Percentiles rank a stretch among this genome's conserved stretches.
Conservation (phyloP, 352 stramenopile species). For the Phytophthora tentaculata region DNA sequence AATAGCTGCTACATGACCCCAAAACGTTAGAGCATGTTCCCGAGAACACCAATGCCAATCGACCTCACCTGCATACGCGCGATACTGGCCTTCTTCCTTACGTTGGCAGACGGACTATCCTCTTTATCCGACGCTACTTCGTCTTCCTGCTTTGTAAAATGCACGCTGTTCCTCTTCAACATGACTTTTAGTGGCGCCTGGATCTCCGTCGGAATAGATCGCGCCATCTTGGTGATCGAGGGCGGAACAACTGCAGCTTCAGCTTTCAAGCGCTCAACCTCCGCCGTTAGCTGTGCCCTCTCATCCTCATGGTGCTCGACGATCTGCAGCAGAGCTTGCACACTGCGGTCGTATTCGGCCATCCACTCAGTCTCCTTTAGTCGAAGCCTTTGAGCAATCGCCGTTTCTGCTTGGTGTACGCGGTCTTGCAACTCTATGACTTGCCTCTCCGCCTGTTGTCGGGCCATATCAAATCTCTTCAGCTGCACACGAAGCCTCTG, state of each 20-base stretch:
- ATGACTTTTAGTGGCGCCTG: neutral
- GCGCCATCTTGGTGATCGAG: constrained; percentile 21
- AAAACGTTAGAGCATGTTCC: constrained; percentile 4
- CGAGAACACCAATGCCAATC: neutral
- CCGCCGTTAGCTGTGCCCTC: constrained; percentile 7
- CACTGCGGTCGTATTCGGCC: constrained; percentile 48
- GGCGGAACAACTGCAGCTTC: constrained; percentile 3
- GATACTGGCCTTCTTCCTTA: constrained; percentile 5
- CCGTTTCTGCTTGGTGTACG: constrained; percentile 29
- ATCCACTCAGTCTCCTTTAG: constrained; percentile 47
- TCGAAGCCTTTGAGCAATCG: constrained; percentile 17
- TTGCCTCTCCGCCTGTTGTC: constrained; percentile 18
- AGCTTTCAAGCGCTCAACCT: constrained; percentile 28
- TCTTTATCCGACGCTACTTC: constrained; percentile 1
- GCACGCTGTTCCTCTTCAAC: constrained; percentile 20
- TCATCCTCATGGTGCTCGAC: constrained; percentile 50
- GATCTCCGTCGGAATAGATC: constrained; percentile 39
- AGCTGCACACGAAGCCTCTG: constrained; percentile 45
- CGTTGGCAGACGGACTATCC: neutral
- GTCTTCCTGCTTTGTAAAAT: constrained; percentile 12
- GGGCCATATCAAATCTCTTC: constrained; percentile 25
- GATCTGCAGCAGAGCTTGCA: constrained; percentile 56
- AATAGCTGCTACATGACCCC: constrained; percentile 37
- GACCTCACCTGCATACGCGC: constrained; percentile 34
- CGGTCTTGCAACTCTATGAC: constrained; percentile 24